A percentile compares a stretch with the other conserved stretches of the same genome.
These are phyloP conservation scores for Phytophthora boehmeriae DNA, from an alignment of 352 stramenopile genomes.

Conservation along the genomic window DNA sequence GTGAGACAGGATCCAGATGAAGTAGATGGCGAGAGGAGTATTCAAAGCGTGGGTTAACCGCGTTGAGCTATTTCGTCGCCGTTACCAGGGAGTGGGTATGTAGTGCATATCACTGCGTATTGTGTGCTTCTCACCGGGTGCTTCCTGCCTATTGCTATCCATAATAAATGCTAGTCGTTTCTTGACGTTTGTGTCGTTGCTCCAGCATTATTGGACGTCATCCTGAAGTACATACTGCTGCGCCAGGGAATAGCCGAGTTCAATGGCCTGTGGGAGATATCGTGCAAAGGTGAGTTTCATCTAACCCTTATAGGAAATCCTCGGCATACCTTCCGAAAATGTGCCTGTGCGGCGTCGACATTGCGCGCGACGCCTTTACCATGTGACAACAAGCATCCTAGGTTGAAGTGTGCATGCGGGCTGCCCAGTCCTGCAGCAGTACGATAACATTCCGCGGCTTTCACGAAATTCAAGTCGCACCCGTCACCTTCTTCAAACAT, in stretches of 20 bases:
- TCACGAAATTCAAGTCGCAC: conserved; percentile 66
- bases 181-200: conserved; percentile 26
- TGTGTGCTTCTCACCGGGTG: conserved; percentile 24
- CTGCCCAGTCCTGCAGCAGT: conserved; percentile 47
- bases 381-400: conserved; percentile 64
- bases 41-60: neutral
- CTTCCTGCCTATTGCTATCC: conserved; percentile 28
- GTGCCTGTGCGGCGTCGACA: conserved; percentile 52
- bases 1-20: conserved; percentile 9
- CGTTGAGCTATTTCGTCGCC: conserved; percentile 1
- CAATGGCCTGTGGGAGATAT: conserved; percentile 54
- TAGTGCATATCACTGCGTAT: conserved; percentile 22
- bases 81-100: conserved; percentile 27
- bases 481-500: conserved; percentile 85
- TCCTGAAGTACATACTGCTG: conserved; percentile 52
- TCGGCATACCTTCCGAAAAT: conserved; percentile 58
- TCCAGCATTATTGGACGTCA: conserved; percentile 12
- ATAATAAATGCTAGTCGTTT: conserved; percentile 47
- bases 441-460: conserved; percentile 62
- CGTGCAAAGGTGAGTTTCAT: conserved; percentile 14
- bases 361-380: conserved; percentile 73
- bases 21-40: conserved; percentile 6
- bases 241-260: conserved; percentile 64
- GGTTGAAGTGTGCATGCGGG: conserved; percentile 80
- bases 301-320: neutral